These are phyloP conservation scores for Salix caprea DNA, from an alignment of 345 rosid genomes.

Conservation along the genomic window DNA sequence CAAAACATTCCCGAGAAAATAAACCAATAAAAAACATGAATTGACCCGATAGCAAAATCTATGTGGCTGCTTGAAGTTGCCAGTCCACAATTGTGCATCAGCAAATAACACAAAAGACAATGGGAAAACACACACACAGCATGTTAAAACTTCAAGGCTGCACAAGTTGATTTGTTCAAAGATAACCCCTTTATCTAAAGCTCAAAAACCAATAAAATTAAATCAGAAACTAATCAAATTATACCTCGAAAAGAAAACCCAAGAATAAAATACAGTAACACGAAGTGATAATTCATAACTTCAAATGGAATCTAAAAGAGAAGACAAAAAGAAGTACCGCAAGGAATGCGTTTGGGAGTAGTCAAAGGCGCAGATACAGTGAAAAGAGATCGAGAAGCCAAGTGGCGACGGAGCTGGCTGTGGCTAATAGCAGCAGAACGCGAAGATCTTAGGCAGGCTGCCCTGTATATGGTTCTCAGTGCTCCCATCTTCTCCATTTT, in stretches of 20 bases:
- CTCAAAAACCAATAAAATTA: too few relatives aligned
- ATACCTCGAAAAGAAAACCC: neutral
- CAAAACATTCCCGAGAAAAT: too few relatives aligned
- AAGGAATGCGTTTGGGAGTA: slow-evolving; percentile 6
- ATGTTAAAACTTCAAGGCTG: too few relatives aligned
- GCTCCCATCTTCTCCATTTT: slow-evolving; percentile 28
- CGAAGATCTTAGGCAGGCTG: slow-evolving; percentile 23
- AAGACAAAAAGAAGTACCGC: slow-evolving; percentile 1
- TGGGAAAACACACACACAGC: too few relatives aligned
- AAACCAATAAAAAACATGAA: too few relatives aligned
- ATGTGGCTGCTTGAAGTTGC: too few relatives aligned
- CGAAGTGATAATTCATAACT: neutral
- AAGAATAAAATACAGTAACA: neutral
- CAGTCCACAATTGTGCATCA: too few relatives aligned
- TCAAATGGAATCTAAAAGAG: neutral
- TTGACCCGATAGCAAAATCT: too few relatives aligned
- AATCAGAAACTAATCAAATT: too few relatives aligned
- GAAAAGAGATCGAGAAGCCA: slow-evolving; percentile 17
- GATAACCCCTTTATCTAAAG: too few relatives aligned
- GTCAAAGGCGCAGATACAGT: slow-evolving; percentile 11
- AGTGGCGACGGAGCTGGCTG: slow-evolving; percentile 15
- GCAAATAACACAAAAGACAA: too few relatives aligned
- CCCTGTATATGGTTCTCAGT: slow-evolving; percentile 27
- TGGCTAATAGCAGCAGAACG: slow-evolving; percentile 7
- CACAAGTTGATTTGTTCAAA: too few relatives aligned